Evolutionary conservation across 257 asterid species (phyloP).

Genomic region (Henckelia pumila): DNA sequence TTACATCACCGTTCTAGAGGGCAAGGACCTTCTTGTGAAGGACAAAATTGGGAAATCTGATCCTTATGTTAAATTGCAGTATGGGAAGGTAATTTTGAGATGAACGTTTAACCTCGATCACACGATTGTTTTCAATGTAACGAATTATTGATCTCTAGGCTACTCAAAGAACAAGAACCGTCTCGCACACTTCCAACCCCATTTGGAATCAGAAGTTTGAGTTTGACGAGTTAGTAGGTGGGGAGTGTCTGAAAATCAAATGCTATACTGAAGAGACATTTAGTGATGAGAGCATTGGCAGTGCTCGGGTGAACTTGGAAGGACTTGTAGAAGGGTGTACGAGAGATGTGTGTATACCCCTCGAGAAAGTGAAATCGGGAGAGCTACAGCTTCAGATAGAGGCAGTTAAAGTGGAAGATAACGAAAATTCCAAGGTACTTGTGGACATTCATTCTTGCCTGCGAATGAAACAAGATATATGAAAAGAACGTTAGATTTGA

Average conservation of each 20-base stretch:
- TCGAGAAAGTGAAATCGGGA: slow-evolving; percentile 86
- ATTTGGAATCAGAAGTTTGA: slow-evolving; percentile 90
- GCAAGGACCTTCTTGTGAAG: slow-evolving; percentile 68
- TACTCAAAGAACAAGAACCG: slow-evolving; percentile 56
- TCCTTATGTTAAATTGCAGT: slow-evolving; percentile 75
- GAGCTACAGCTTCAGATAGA: slow-evolving; percentile 84
- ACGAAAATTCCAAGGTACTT: slow-evolving; percentile 58
- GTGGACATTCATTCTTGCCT: background rate
- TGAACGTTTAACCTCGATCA: background rate
- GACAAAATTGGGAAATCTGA: slow-evolving; percentile 75
- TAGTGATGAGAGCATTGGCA: slow-evolving; percentile 85
- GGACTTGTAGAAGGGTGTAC: slow-evolving; percentile 75
- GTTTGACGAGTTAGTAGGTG: slow-evolving; percentile 83
- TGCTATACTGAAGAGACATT: slow-evolving; percentile 78
- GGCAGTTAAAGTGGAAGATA: slow-evolving; percentile 56
- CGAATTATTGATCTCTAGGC: slow-evolving; percentile 40
- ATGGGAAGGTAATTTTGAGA: slow-evolving; percentile 69
- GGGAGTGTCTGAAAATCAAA: slow-evolving; percentile 81
- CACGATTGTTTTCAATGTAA: background rate
- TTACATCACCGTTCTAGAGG: slow-evolving; percentile 64
- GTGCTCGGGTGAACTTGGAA: slow-evolving; percentile 92
- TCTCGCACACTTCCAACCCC: slow-evolving; percentile 63
- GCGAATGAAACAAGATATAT: too few relatives aligned
- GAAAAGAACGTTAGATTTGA: too few relatives aligned
- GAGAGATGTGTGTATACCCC: slow-evolving; percentile 85